Evolutionary conservation across 2,329 filamentous ascomycete species (phyloP), one percentile per base, ranked within the genome.

Genomic region (Colletotrichum navitas): DNA sequence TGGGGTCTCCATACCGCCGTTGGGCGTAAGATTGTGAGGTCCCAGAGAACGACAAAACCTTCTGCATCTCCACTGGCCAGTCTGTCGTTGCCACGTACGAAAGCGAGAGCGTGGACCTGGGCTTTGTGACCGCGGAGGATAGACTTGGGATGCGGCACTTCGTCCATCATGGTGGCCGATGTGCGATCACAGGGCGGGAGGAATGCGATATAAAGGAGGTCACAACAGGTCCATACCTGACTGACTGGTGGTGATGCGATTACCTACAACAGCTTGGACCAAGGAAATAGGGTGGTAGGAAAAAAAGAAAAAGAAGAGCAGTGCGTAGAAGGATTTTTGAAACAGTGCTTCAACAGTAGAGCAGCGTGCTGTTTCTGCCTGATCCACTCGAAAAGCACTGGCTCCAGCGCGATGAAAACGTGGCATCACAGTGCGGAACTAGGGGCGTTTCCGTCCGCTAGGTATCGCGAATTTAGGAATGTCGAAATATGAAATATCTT

Each of bases 1-100:
- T 99, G 96, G 1, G 94, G 93, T 77, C 89, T 91, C 96, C 96
- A 99, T 4, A 96, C 93, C 1, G 92, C 93, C 11, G 90, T 86
- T 0, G 95, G 89, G 43, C 96, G 88, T 85, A 97, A 95, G 63
- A 91, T 93, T 34, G 91, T 88, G 49, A 97, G 84, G 78, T 93
- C 92, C 96, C 96, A 99, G 29, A 94, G 83, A 8, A 97, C 88
- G 43, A 97, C 86, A 87, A 92, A 98, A 71, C 96, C 96, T 52
- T 97, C 93, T 11, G 94, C 93, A 81, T 99, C 96, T 45, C 93
- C 95, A 0, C 94, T 96, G 16, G 94, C 84, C 7, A 99, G 89
- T 43, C 93, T 91, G 69, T 89, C 86, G 79, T 98, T 97, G 51
- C 84, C 80, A 64, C 89, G 87, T 75, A 94, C 85, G 78, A 98